Base-by-base conservation (phyloP, 2,329 filamentous ascomycete species). In the Cadophora sp. region DNA sequence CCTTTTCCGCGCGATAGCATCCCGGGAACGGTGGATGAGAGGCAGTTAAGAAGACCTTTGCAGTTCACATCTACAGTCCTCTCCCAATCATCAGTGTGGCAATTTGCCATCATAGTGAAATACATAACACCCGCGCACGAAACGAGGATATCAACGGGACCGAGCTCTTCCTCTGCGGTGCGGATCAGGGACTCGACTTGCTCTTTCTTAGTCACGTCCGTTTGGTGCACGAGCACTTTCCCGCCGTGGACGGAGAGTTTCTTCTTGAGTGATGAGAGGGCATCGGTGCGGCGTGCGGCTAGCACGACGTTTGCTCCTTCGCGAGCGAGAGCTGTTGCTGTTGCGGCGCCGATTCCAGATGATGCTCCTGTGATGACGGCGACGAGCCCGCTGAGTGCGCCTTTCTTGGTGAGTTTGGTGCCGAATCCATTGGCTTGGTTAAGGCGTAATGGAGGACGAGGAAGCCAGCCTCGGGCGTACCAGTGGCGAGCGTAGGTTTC, bases 41-140 rank as follows among this genome's bases (percentile, higher is more conserved):
- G 83, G 71, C 88, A 89, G 82, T 95, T 85, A 63, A 94, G 81
- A 1, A 95, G 84, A 45, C 92, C 92, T 80, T 94, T 94, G 87
- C 92, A 94, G 81, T 95, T 95, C 72, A 95, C 91, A 73, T 94
- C 92, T 50, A 95, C 91, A 0, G 91, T 94, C 66, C 87, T 89
- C 70, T 94, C 89, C 92, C 92, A 95, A 73, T 95, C 89, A 5
- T 92, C 90, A 0, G 83, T 86, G 70, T 91, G 85, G 18, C 82
- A 85, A 76, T 94, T 94, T 65, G 89, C 87, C 92, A 95, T 94
- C 88, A 94, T 89, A 64, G 92, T 94, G 80, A 89, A 95, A 81
- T 95, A 95, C 92, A 95, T 95, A 76, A 95, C 92, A 43, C 92
- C 92, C 0, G 92, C 92, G 74, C 91, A 93, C 48, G 88, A 88